Base-by-base conservation (phyloP, 345 rosid species). In the Tarenaya hassleriana region DNA sequence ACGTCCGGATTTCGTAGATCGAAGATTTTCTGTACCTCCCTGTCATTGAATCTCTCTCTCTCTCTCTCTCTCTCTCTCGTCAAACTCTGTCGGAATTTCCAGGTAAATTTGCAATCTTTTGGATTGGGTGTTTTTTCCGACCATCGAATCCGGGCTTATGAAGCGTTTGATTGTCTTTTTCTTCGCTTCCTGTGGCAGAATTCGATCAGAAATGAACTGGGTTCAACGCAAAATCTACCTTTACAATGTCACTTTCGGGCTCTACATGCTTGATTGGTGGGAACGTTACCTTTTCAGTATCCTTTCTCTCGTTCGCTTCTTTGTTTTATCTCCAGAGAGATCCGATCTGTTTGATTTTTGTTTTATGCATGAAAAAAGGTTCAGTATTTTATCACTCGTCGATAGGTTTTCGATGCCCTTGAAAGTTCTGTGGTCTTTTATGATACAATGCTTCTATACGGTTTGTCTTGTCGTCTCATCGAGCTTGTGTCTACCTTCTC, bases 211-310 rank as follows among this genome's bases (percentile, higher is more conserved):
- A 52, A 91, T 91, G 96, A 91, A 91, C 58, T 91, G 92, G 95
- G 63, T 87, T 69, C 98, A 82, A 62, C 86, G 96, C 13, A 88
- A 92, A 81, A 88, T 92, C 76, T 78, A 79, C 67, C 95, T 83
- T 67, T 92, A 92, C 71, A 88, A 88, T 76, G 98, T 88, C 57
- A 92, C 96, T 10, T 92, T 92, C 18, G 98, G 98, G 48, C 95
- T 92, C 50, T 88, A 61, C 76, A 92, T 92, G 98, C 72, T 92
- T 81, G 98, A 92, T 66, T 92, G 95, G 98, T 92, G 95, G 98
- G 96, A 92, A 73, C 94, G 98, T 32, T 87, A 61, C 59, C 87
- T 92, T 56, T 84, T 92, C 86, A 92, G 98, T 87, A 88, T 91
- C 98, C 95, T 75, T 50, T 54, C 49, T 56, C 43, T 56, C 14